phyloP scores from a whole-genome alignment of 2,329 filamentous ascomycete species.

The Aspergillus oerlinghausenensis region DNA sequence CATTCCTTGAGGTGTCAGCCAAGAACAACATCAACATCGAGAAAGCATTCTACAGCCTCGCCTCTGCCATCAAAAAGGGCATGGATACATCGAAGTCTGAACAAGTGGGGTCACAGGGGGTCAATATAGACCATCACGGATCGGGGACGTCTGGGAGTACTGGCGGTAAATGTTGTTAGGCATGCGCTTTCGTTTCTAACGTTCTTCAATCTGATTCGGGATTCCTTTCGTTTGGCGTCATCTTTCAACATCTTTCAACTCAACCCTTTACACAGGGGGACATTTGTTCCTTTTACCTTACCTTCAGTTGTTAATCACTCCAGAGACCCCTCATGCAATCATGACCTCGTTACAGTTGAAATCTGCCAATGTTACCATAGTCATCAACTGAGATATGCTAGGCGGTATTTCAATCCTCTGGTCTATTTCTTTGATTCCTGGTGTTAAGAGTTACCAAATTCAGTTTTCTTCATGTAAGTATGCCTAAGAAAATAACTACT shows the following conservation, averaged over 20 bases:
- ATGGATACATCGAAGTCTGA: slow-evolving; percentile 86
- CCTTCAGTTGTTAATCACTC: background rate
- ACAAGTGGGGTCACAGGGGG: slow-evolving; percentile 53
- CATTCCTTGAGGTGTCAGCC: slow-evolving; percentile 96
- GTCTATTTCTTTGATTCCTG: slow-evolving; percentile 3
- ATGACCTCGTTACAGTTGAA: slow-evolving; percentile 1
- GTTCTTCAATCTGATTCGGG: background rate
- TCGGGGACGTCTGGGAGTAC: slow-evolving; percentile 47
- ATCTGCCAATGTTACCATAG: background rate
- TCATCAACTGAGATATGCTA: slow-evolving; percentile 10
- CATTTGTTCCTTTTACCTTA: background rate
- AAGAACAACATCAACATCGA: slow-evolving; percentile 99
- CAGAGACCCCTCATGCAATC: background rate
- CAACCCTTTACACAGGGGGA: slow-evolving; percentile 4
- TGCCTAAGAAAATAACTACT: background rate
- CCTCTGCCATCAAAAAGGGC: slow-evolving; percentile 97
- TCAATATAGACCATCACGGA: slow-evolving; percentile 64
- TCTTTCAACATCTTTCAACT: slow-evolving; percentile 5
- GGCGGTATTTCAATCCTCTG: slow-evolving; percentile 12
- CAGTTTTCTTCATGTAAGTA: background rate
- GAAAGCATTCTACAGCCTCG: slow-evolving; percentile 94
- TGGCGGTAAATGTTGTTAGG: slow-evolving; percentile 72
- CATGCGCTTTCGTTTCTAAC: slow-evolving; percentile 4
- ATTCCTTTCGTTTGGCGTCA: slow-evolving; percentile 4
- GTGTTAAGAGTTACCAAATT: background rate